phyloP scores from a whole-genome alignment of 2,329 filamentous ascomycete genomes.

The Ophiostoma sp. region DNA sequence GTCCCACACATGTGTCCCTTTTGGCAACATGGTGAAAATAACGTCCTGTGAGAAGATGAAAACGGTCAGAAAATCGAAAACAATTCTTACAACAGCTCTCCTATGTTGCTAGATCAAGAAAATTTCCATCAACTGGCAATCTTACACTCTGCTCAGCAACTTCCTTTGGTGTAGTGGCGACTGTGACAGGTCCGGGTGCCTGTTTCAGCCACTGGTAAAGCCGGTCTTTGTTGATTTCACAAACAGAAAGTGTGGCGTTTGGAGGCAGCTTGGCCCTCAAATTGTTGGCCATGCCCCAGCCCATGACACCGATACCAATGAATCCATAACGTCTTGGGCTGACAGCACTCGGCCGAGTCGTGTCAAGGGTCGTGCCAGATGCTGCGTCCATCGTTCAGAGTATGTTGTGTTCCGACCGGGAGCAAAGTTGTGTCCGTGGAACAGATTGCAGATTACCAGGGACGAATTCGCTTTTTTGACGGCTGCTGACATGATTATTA shows the following conservation, averaged over 20 bases:
- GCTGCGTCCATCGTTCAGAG: background rate
- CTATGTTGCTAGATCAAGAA: no score
- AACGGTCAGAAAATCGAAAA: background rate
- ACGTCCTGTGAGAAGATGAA: background rate
- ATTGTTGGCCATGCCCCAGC: constrained; percentile 13
- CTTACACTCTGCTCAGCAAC: background rate
- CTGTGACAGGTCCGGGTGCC: background rate
- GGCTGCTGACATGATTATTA: constrained; percentile 5
- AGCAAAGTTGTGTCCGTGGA: background rate
- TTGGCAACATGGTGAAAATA: constrained; percentile 12
- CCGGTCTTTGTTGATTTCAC: constrained; percentile 1
- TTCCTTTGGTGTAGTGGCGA: background rate
- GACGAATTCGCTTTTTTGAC: background rate
- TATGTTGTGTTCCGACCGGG: background rate
- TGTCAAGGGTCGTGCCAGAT: background rate
- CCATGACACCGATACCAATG: constrained; percentile 15
- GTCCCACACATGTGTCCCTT: background rate
- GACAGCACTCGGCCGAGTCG: background rate
- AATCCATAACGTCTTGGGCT: constrained; percentile 28
- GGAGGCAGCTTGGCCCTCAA: background rate
- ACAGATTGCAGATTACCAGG: background rate
- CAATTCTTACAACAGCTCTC: background rate
- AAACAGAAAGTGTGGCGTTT: background rate
- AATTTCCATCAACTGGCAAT: no score
- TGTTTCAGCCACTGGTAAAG: background rate